phyloP scores from a whole-genome alignment of 208 protist genomes.

The Naegleria fowleri region DNA sequence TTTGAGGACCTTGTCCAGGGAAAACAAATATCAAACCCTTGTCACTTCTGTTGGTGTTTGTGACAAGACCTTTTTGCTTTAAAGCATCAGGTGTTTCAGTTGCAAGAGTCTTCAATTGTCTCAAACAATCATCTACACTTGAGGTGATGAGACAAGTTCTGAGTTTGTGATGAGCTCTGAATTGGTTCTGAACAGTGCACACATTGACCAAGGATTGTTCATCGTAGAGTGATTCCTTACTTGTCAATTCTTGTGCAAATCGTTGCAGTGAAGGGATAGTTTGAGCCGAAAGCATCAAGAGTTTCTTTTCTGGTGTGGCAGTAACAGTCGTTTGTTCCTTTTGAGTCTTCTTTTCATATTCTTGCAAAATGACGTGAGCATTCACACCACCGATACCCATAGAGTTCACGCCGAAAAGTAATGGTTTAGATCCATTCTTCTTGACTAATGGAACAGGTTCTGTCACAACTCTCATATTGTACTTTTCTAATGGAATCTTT shows the following conservation, averaged over 20 bases:
- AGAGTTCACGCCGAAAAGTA: conserved; percentile 33
- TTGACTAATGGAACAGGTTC: not conserved
- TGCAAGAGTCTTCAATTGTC: not conserved
- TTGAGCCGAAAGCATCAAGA: not conserved
- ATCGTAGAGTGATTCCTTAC: not conserved
- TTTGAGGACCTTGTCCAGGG: conserved; percentile 49
- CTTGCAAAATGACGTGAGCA: conserved; percentile 40
- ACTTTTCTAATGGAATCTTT: not conserved
- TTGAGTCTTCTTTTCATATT: not conserved
- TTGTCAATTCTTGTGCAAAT: not conserved
- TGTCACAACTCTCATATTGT: not conserved
- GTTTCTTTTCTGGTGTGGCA: not conserved
- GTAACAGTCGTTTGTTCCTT: not conserved
- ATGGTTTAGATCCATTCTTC: not conserved
- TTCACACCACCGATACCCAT: conserved; percentile 49
- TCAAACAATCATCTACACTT: conserved; percentile 26
- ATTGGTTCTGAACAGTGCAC: not conserved
- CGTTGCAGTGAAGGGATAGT: conserved; percentile 16
- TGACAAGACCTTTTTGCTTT: not conserved
- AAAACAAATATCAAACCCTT: conserved; percentile 40
- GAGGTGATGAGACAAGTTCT: not conserved
- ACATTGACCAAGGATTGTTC: not conserved
- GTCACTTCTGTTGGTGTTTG: not conserved
- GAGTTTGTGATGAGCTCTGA: conserved; percentile 1
- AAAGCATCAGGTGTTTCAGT: not conserved